Percentiles rank a stretch among this genome's conserved stretches.
phyloP scores from a whole-genome alignment of 73 alveolate genomes.

The Tetrahymena malaccensis region DNA sequence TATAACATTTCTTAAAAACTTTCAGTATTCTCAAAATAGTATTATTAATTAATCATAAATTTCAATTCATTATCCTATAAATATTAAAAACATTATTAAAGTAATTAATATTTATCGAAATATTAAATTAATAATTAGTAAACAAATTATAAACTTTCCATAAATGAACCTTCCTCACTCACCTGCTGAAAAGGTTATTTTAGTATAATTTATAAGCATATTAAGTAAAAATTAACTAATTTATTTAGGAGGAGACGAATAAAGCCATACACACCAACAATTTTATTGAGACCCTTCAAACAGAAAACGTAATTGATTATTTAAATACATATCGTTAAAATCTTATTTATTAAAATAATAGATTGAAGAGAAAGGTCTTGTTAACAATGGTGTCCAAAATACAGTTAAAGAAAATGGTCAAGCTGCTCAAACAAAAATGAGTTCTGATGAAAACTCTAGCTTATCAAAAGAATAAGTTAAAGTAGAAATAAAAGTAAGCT shows the following conservation, averaged over 20 bases:
- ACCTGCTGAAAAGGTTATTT: neutral
- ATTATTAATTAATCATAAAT: too few relatives aligned
- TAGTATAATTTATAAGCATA: too few relatives aligned
- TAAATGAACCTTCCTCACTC: neutral
- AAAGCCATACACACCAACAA: neutral
- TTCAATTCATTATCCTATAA: too few relatives aligned
- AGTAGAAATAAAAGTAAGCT: neutral
- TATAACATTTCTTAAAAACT: too few relatives aligned
- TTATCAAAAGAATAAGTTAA: neutral
- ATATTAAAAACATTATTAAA: too few relatives aligned
- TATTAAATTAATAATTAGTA: too few relatives aligned
- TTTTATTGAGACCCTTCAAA: neutral
- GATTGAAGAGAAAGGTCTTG: neutral
- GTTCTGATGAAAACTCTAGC: neutral
- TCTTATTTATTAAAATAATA: too few relatives aligned
- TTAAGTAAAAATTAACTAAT: too few relatives aligned
- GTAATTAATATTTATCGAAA: too few relatives aligned
- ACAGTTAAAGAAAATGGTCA: neutral
- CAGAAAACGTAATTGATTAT: neutral
- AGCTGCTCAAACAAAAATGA: neutral
- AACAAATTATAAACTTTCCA: too few relatives aligned
- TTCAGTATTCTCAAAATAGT: neutral
- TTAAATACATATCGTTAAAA: too few relatives aligned
- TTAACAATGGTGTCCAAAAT: neutral
- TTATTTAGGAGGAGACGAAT: neutral